Evolutionary conservation across 768 basidiomycete genomes (phyloP).

Genomic region (Mycena rosella): DNA sequence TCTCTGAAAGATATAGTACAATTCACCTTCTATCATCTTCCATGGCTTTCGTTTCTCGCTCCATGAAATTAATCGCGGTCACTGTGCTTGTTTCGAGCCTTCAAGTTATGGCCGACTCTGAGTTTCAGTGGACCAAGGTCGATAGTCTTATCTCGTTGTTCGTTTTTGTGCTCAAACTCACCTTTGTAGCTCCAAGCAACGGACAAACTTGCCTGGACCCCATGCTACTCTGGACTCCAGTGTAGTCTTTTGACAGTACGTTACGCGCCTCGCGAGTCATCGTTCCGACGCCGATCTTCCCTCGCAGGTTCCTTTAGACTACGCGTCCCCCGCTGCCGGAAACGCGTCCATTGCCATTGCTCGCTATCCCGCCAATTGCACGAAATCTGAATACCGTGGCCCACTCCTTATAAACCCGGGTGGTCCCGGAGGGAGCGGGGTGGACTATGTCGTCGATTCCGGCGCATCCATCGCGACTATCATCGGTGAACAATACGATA

Average conservation of each 20-base stretch:
- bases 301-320: slow-evolving; percentile 26
- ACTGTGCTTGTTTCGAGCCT: no score
- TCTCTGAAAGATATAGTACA: no score
- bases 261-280: slow-evolving; percentile 24
- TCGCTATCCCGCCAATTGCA: slow-evolving; percentile 13
- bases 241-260: slow-evolving; percentile 50
- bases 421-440: slow-evolving; percentile 31
- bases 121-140: no score
- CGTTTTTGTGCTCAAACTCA: no score
- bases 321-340: slow-evolving; percentile 21
- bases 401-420: slow-evolving; percentile 31
- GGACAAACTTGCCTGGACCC: slow-evolving; percentile 38
- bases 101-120: no score
- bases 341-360: slow-evolving; percentile 27
- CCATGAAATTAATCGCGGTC: no score
- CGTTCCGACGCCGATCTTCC: no score
- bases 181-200: slow-evolving; percentile 5
- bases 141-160: no score
- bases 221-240: slow-evolving; percentile 42
- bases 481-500: slow-evolving; percentile 22
- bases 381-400: slow-evolving; percentile 17
- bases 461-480: slow-evolving; percentile 10
- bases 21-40: no score
- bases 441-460: slow-evolving; percentile 10
- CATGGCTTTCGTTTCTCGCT: no score